Evolutionary conservation across 768 basidiomycete genomes (phyloP).

Genomic region (Amanita fuliginea): DNA sequence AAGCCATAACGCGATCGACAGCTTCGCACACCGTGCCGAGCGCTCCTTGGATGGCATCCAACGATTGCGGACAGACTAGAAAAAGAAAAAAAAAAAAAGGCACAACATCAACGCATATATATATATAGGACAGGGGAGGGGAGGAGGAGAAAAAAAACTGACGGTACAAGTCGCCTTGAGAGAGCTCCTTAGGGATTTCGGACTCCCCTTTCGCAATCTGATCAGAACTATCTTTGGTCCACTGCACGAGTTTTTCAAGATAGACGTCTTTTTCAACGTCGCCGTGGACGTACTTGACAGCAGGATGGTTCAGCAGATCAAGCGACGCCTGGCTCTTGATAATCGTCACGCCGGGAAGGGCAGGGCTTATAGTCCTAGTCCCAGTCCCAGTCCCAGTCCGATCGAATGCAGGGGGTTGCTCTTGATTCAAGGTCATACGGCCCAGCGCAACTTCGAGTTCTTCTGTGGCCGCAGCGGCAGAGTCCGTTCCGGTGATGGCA

Average conservation of each 20-base stretch:
- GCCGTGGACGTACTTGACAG: conserved; percentile 67
- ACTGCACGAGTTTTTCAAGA: conserved; percentile 48
- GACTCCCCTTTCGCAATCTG: conserved; percentile 52
- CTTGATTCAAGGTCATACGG: conserved; percentile 26
- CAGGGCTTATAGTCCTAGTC: too few relatives aligned
- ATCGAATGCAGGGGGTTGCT: not conserved
- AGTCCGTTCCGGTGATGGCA: conserved; percentile 12
- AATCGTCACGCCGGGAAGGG: conserved; percentile 29
- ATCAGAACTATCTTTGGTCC: conserved; percentile 47
- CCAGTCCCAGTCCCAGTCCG: too few relatives aligned
- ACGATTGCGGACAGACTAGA: conserved; percentile 67
- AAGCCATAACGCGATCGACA: conserved; percentile 52
- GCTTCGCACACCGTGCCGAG: conserved; percentile 82
- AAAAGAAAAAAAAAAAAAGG: conserved; percentile 10
- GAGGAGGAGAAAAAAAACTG: conserved; percentile 19
- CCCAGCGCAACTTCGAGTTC: conserved; percentile 36
- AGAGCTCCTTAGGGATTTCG: conserved; percentile 64
- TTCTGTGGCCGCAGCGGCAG: conserved; percentile 12
- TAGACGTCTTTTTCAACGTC: conserved; percentile 59
- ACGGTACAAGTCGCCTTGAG: conserved; percentile 83
- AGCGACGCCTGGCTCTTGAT: conserved; percentile 42
- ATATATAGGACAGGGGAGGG: too few relatives aligned
- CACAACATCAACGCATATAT: too few relatives aligned
- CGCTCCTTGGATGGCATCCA: conserved; percentile 73
- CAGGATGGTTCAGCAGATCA: conserved; percentile 46